Percentiles rank a stretch among this genome's conserved stretches.
Evolutionary conservation across 164 flowering plant species (phyloP).

Genomic region (Stephania japonica): DNA sequence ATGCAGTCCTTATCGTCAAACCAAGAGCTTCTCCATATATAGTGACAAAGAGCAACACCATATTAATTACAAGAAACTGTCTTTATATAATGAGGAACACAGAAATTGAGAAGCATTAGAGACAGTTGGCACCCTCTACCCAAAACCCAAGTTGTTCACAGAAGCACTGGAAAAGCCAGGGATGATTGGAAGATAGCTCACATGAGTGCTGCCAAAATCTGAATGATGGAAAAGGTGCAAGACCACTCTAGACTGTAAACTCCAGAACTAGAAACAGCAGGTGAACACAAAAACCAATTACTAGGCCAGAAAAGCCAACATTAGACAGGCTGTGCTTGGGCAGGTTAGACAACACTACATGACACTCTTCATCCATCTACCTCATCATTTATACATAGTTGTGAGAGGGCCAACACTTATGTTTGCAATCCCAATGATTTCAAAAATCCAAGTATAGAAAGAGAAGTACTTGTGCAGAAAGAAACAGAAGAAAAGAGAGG

Average conservation of each 20-base stretch:
- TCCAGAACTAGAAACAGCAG: not conserved
- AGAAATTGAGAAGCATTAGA: not conserved
- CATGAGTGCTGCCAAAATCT: not conserved
- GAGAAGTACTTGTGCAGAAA: not conserved
- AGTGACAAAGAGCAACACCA: not conserved
- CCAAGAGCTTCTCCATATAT: not conserved
- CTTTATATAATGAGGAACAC: not conserved
- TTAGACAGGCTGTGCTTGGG: conserved; percentile 4
- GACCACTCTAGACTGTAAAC: not conserved
- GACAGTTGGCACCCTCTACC: not conserved
- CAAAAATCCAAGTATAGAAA: not conserved
- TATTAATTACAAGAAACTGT: not conserved
- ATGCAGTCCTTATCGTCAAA: not conserved
- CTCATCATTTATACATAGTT: not conserved
- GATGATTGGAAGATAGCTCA: not conserved
- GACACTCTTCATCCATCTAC: not conserved
- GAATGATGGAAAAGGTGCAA: not conserved
- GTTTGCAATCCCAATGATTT: not conserved
- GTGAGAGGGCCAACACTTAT: not conserved
- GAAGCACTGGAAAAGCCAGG: not conserved
- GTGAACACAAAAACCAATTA: not conserved
- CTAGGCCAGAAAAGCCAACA: not conserved
- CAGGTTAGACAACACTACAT: not conserved
- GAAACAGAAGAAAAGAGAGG: not conserved
- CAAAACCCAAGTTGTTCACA: not conserved